Conservation (phyloP, 129 eudicot species). For the Daucus carota region DH1_v3.0 NC_030383.2:53712001-53712500, state of each 20-base stretch:
- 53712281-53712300: slow-evolving; percentile 34
- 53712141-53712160: no score
- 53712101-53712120: no score
- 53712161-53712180: background rate
- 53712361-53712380: slow-evolving; percentile 70
- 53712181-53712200: background rate
- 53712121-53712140: no score
- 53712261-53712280: background rate
- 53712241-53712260: background rate
- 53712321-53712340: slow-evolving; percentile 75
- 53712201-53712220: background rate
- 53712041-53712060: no score
- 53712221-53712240: background rate
- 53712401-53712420: slow-evolving; percentile 78
- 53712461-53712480: background rate
- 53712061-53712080: no score
- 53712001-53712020: no score
- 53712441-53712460: slow-evolving; percentile 18
- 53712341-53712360: slow-evolving; percentile 87
- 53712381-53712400: slow-evolving; percentile 88
- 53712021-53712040: no score
- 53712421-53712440: slow-evolving; percentile 79
- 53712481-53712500: slow-evolving; percentile 6
- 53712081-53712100: no score
- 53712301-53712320: slow-evolving; percentile 55